phyloP scores from a whole-genome alignment of 805 yeast genomes.

The Saturnispora hagleri region DNA sequence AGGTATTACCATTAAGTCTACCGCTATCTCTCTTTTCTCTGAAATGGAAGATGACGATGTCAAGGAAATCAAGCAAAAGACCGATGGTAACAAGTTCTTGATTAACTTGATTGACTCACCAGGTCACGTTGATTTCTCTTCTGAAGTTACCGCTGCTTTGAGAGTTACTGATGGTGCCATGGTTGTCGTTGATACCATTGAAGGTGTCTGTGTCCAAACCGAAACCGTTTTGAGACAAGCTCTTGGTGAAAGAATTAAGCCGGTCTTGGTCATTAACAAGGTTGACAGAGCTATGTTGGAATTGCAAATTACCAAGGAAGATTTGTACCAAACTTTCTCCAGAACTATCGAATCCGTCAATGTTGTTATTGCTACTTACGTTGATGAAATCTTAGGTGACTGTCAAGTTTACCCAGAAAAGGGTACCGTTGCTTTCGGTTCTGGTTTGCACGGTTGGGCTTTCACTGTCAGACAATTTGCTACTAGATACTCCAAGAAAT shows the following conservation, averaged over 20 bases:
- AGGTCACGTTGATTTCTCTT: constrained; percentile 99
- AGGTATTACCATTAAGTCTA: constrained; percentile 99
- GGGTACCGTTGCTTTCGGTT: constrained; percentile 99
- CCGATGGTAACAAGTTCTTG: constrained; percentile 89
- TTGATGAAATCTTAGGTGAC: constrained; percentile 87
- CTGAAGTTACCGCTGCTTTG: constrained; percentile 99
- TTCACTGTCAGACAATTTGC: constrained; percentile 99
- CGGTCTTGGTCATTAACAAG: constrained; percentile 97
- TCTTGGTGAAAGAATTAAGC: constrained; percentile 98
- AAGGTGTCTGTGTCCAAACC: constrained; percentile 99
- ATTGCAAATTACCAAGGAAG: constrained; percentile 98
- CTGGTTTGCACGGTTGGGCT: constrained; percentile 99
- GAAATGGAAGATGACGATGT: constrained; percentile 79
- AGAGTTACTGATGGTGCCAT: constrained; percentile 99
- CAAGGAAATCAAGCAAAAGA: constrained; percentile 85
- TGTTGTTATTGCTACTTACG: constrained; percentile 94
- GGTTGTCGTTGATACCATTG: constrained; percentile 98
- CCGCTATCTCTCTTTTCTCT: constrained; percentile 94
- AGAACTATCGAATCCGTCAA: constrained; percentile 99
- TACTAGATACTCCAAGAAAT: constrained; percentile 95
- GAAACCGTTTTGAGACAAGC: constrained; percentile 99
- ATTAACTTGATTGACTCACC: constrained; percentile 98
- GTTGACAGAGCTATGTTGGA: constrained; percentile 99
- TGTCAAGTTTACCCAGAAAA: constrained; percentile 96
- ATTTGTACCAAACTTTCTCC: constrained; percentile 93